These are phyloP conservation scores for Pseudogymnoascus sp. DNA, from an alignment of 2,329 filamentous ascomycete species.

Conservation along the genomic window DNA sequence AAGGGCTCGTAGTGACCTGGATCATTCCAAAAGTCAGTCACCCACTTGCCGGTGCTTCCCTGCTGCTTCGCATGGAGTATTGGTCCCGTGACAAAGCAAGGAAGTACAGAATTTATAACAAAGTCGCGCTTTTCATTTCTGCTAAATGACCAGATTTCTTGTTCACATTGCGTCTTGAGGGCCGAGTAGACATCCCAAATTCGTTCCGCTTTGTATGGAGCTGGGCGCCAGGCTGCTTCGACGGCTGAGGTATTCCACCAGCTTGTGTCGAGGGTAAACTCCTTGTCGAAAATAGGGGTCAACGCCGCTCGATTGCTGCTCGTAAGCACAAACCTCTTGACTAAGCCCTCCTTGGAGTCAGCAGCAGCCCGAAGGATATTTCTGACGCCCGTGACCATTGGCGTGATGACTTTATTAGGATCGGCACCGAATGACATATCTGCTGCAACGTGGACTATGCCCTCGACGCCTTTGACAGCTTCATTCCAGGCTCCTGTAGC, in stretches of 20 bases:
- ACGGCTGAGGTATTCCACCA: constrained; percentile 30
- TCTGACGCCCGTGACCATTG: constrained; percentile 24
- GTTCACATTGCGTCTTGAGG: constrained; percentile 30
- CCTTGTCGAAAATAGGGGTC: constrained; percentile 14
- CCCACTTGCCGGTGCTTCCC: neutral
- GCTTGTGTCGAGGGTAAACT: constrained; percentile 18
- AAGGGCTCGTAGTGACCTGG: neutral
- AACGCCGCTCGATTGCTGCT: constrained; percentile 25
- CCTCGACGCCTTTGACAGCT: constrained; percentile 27
- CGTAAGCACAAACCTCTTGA: constrained; percentile 35
- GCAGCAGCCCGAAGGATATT: constrained; percentile 31
- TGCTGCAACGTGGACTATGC: constrained; percentile 34
- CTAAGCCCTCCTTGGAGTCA: constrained; percentile 20
- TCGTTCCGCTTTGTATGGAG: constrained; percentile 26
- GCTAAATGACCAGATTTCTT: constrained; percentile 30
- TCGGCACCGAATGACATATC: constrained; percentile 30
- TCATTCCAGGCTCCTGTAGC: constrained; percentile 29
- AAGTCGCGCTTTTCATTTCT: constrained; percentile 22
- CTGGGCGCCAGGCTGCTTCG: constrained; percentile 28
- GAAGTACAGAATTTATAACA: constrained; percentile 25
- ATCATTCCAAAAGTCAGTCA: constrained; percentile 5
- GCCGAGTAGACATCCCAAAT: constrained; percentile 28
- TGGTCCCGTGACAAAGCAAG: constrained; percentile 24
- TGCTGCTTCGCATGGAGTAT: constrained; percentile 16
- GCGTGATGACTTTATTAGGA: constrained; percentile 34